phyloP scores from a whole-genome alignment of 169 alveolate genomes.

The Miamiensis avidus region DNA sequence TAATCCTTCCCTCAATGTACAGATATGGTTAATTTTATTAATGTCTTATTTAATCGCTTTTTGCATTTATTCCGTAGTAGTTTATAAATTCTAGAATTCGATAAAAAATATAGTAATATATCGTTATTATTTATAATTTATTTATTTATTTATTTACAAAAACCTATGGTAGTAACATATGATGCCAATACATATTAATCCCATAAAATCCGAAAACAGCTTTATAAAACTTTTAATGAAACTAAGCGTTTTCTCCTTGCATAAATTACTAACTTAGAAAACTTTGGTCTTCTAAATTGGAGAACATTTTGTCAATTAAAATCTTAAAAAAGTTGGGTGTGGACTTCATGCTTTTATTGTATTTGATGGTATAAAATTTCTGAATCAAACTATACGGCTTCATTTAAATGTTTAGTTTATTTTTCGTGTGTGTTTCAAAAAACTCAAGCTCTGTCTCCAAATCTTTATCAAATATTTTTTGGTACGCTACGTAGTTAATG shows the following conservation, averaged over 20 bases:
- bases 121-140: too few relatives aligned
- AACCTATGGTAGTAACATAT: constrained; percentile 8
- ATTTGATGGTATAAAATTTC: background rate
- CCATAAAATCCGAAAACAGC: background rate
- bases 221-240: background rate
- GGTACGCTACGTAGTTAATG: background rate
- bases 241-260: background rate
- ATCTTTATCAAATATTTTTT: background rate
- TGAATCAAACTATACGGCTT: background rate
- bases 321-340: background rate
- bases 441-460: background rate
- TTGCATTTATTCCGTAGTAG: too few relatives aligned
- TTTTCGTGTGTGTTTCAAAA: background rate
- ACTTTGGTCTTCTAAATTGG: background rate
- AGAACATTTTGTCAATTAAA: background rate
- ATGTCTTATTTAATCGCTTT: too few relatives aligned
- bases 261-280: too few relatives aligned
- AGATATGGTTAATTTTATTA: too few relatives aligned
- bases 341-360: background rate
- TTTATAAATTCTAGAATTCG: too few relatives aligned
- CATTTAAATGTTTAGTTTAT: constrained; percentile 3
- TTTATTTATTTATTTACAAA: background rate
- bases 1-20: too few relatives aligned
- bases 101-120: too few relatives aligned
- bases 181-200: constrained; percentile 12